Conservation (phyloP, 371 early-diverging fungal genomes). For the Aphelidium insulamus region DNA sequence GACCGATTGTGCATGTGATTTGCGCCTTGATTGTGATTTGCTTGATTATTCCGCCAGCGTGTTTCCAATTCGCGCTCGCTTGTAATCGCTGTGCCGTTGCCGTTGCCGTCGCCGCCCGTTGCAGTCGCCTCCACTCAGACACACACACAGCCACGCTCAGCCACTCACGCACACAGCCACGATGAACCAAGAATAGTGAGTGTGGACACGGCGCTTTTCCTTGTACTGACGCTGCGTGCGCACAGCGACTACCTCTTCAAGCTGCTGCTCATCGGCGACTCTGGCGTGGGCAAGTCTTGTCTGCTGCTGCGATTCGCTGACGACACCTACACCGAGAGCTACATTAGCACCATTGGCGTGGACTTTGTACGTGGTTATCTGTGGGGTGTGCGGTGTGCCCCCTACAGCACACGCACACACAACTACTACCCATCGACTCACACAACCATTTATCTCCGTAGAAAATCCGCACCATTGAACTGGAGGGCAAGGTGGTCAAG, state of each 20-base stretch:
- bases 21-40: too few species aligned
- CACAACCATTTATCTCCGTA: neutral
- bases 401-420: neutral
- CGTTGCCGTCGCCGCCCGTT: too few species aligned
- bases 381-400: neutral
- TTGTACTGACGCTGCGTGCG: too few species aligned
- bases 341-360: slow-evolving; percentile 97
- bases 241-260: slow-evolving; percentile 98
- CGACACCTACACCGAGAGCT: slow-evolving; percentile 94
- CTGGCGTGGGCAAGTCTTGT: slow-evolving; percentile 97
- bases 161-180: too few species aligned
- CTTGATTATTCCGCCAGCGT: too few species aligned
- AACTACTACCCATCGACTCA: neutral
- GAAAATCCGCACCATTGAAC: slow-evolving; percentile 96
- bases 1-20: too few species aligned
- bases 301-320: slow-evolving; percentile 89
- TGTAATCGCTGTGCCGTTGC: too few species aligned
- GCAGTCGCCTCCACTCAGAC: too few species aligned
- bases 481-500: slow-evolving; percentile 96
- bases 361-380: slow-evolving; percentile 51
- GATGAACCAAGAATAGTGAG: too few species aligned
- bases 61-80: too few species aligned
- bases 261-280: slow-evolving; percentile 96
- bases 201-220: too few species aligned
- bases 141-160: too few species aligned